Conservation (phyloP, 2,329 filamentous ascomycete species). For the Colletotrichum camelliae region DNA sequence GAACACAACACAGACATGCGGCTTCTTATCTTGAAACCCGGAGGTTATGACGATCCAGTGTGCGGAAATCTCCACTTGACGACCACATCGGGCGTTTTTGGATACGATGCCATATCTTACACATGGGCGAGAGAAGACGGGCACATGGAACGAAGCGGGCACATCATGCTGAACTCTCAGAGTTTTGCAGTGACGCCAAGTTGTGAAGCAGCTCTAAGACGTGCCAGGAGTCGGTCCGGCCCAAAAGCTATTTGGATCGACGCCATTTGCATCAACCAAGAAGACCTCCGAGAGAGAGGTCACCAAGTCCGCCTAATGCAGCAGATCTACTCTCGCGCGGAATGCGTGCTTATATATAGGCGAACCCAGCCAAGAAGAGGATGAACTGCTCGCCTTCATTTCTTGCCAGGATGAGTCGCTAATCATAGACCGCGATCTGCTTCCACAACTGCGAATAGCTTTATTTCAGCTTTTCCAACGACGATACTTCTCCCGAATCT, state of each 20-base stretch:
- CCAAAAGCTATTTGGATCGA: conserved; percentile 22
- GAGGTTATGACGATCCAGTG: not conserved
- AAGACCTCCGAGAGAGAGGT: conserved; percentile 17
- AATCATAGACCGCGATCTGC: accelerated
- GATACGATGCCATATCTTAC: conserved; percentile 41
- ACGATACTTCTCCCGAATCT: not conserved
- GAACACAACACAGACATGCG: not conserved
- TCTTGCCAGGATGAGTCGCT: accelerated
- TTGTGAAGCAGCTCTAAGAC: not conserved
- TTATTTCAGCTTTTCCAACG: not conserved
- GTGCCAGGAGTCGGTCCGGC: not conserved
- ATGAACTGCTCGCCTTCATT: not conserved
- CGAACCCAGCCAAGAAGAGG: conserved; percentile 24
- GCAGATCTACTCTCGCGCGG: conserved; percentile 15
- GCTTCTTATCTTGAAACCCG: not conserved
- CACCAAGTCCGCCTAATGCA: conserved; percentile 23
- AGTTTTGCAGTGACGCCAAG: not conserved
- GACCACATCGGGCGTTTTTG: not conserved
- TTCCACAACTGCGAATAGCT: not conserved
- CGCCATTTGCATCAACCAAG: conserved; percentile 25
- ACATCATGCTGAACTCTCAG: not conserved
- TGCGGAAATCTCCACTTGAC: not conserved
- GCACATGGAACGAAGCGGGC: not conserved
- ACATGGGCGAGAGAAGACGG: conserved; percentile 35
- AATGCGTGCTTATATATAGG: not conserved